These are phyloP conservation scores for Fusarium oxysporum DNA, from an alignment of 2,329 filamentous ascomycete genomes.

Conservation along the genomic window DNA sequence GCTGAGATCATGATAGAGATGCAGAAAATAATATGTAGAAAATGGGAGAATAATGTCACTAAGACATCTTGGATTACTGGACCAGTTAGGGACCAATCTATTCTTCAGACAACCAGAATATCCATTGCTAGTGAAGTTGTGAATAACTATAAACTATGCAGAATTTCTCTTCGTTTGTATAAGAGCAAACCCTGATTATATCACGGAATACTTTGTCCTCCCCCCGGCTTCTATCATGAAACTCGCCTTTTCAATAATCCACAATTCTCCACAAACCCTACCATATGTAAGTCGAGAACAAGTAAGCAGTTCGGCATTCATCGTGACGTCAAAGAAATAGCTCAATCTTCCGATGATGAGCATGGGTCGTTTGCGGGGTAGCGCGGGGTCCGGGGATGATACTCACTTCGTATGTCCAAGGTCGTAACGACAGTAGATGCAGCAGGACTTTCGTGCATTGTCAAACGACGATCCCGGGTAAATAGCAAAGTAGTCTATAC, in stretches of 20 bases:
- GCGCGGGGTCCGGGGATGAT: slow-evolving; percentile 3
- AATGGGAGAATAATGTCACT: background rate
- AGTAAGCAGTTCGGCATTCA: background rate
- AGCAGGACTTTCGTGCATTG: background rate
- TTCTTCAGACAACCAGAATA: background rate
- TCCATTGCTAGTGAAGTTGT: background rate
- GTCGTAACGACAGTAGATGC: background rate
- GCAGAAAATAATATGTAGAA: fast-evolving
- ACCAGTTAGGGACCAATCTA: background rate
- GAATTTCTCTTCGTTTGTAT: fast-evolving
- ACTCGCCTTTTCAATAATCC: fast-evolving
- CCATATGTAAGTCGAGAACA: background rate
- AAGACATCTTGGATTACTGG: background rate
- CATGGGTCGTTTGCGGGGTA: slow-evolving; percentile 6
- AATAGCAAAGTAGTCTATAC: background rate
- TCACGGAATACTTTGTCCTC: fast-evolving
- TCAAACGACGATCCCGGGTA: background rate
- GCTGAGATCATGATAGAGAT: background rate
- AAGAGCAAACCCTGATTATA: background rate
- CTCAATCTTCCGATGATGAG: background rate
- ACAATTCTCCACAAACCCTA: background rate
- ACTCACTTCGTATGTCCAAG: background rate
- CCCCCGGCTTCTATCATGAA: fast-evolving
- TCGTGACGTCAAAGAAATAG: background rate
- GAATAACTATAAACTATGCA: fast-evolving